Base-by-base conservation (phyloP, 805 yeast species). In the Lipomyces starkeyi region DNA sequence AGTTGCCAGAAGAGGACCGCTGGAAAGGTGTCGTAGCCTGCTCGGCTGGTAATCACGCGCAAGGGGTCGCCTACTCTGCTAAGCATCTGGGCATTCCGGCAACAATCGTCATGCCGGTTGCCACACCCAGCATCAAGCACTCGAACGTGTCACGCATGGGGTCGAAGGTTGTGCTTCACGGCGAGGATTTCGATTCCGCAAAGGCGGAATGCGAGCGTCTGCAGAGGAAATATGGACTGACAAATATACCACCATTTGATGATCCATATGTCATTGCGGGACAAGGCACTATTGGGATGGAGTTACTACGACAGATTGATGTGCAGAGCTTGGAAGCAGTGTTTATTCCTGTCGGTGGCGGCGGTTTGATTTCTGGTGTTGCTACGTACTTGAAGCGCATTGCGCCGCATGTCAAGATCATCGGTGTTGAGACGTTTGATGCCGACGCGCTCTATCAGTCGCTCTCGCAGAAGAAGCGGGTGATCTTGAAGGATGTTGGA, bases 21-120 rank as follows among this genome's bases (percentile, higher is more conserved):
- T 74, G 91, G 78, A 83, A 85, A 60, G 99, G 99, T 74, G 98
- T 95, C 64, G 90, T 96, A 77, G 98, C 98, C 0, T 95, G 98
- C 76, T 92, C 98, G 37, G 99, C 99, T 3, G 99, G 99, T 47
- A 95, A 95, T 79, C 99, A 95, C 75, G 99, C 99, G 1, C 99
- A 95, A 78, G 99, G 99, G 73, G 98, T 95, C 14, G 99, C 99
- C 0, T 94, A 80, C 77, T 90, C 97, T 27, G 97, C 98, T 3
- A 87, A 87, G 68, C 87, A 89, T 68, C 82, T 95, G 76, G 89
- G 89, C 34, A 92, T 95, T 63, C 95, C 97, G 2, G 94, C 98
- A 3, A 94, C 98, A 4, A 95, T 95, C 63, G 98, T 95, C 58
- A 95, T 95, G 99, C 99, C 99, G 2, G 88, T 91, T 2, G 94